A percentile compares a stretch with the other conserved stretches of the same genome.
Evolutionary conservation across 1,284 basidiomycete genomes (phyloP).

Genomic region (Vanrija sp.): DNA sequence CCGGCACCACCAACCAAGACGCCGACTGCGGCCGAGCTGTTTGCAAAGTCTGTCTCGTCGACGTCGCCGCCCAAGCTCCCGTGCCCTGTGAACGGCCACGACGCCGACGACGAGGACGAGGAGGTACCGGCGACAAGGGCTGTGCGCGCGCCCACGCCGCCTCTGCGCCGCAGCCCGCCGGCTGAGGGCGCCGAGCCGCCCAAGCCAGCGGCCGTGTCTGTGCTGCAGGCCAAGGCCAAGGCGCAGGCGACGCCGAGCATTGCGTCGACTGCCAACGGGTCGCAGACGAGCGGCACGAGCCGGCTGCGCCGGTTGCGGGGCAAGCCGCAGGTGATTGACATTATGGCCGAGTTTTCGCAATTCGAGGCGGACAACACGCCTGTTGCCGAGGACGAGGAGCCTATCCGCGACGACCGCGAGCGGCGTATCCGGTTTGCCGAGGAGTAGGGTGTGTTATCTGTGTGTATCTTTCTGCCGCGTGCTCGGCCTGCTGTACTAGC

Average conservation of each 20-base stretch:
- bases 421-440: conserved; percentile 34
- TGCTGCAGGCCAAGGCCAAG: neutral
- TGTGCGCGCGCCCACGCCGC: neutral
- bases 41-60: neutral
- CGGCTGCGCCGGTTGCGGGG: conserved; percentile 11
- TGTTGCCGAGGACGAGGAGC: conserved; percentile 21
- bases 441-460: neutral
- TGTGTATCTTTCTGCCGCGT: no score
- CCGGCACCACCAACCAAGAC: neutral
- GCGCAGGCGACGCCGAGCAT: neutral
- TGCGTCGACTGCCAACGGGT: neutral
- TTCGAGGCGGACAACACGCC: conserved; percentile 19
- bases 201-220: no score
- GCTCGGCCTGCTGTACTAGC: no score
- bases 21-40: neutral
- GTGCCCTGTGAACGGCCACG: neutral
- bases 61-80: neutral
- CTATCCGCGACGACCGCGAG: conserved; percentile 32
- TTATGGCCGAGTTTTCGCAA: conserved; percentile 31
- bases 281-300: conserved; percentile 1
- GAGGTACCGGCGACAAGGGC: neutral
- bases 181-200: no score
- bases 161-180: neutral
- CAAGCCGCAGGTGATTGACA: conserved; percentile 18
- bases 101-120: neutral